Evolutionary conservation across 805 yeast species (phyloP).

Genomic region (Teunomyces pallodes): DNA sequence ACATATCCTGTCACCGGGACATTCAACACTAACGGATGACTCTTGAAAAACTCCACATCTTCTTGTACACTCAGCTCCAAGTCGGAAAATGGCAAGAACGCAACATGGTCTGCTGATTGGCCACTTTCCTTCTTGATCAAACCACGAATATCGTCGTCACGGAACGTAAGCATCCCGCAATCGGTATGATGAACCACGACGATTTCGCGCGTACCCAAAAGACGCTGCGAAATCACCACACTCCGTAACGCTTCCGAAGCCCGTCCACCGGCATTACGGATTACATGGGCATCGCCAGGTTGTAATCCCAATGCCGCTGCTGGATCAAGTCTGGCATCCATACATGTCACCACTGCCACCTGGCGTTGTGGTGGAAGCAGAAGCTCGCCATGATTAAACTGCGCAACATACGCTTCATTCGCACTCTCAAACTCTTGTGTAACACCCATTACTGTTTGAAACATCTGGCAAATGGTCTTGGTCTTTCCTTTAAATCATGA

Average conservation of each 20-base stretch:
- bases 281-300: conserved; percentile 44
- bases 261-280: conserved; percentile 45
- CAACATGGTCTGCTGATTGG: conserved; percentile 25
- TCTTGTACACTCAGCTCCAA: conserved; percentile 34
- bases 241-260: conserved; percentile 38
- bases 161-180: conserved; percentile 44
- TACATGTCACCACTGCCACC: conserved; percentile 36
- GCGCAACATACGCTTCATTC: conserved; percentile 18
- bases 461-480: too few species aligned
- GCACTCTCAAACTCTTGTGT: conserved; percentile 12
- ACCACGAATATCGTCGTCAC: conserved; percentile 27
- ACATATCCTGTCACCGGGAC: conserved; percentile 39
- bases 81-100: conserved; percentile 35
- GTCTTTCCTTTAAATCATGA: too few species aligned
- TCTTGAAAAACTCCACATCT: conserved; percentile 30
- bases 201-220: conserved; percentile 39
- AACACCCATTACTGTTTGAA: background rate
- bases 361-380: conserved; percentile 37
- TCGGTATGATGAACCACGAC: conserved; percentile 42
- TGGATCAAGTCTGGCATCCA: conserved; percentile 43
- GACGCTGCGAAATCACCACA: conserved; percentile 38
- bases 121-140: conserved; percentile 30
- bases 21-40: conserved; percentile 29
- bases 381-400: conserved; percentile 29
- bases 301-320: conserved; percentile 33